These are phyloP conservation scores for Calycina herbarum DNA, from an alignment of 2,329 filamentous ascomycete genomes.

Conservation along the genomic window DNA sequence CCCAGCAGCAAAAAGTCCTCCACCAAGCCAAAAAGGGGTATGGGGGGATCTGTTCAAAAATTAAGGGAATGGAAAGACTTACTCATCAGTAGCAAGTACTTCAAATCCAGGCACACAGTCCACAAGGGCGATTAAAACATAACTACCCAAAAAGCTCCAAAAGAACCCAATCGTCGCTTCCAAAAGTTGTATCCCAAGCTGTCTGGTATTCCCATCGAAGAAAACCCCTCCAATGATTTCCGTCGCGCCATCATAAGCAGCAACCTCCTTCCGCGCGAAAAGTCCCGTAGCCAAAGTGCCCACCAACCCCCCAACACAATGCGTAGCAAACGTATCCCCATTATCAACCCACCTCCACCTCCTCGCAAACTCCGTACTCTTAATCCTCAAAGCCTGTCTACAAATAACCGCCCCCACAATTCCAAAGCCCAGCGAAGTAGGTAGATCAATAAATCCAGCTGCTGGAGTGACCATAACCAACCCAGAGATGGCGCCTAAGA, in stretches of 20 bases:
- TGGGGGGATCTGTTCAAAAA: no score
- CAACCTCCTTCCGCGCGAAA: constrained; percentile 51
- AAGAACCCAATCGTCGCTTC: constrained; percentile 52
- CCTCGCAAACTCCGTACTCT: constrained; percentile 50
- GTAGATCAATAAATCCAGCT: constrained; percentile 76
- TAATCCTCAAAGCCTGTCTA: constrained; percentile 53
- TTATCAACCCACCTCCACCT: constrained; percentile 53
- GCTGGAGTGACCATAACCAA: constrained; percentile 88
- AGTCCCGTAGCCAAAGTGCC: constrained; percentile 52
- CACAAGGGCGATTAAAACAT: constrained; percentile 49
- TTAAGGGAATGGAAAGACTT: constrained; percentile 26
- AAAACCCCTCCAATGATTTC: constrained; percentile 51
- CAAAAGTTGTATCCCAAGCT: constrained; percentile 51
- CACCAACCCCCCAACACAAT: constrained; percentile 52
- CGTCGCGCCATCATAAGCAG: constrained; percentile 49
- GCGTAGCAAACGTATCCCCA: constrained; percentile 55
- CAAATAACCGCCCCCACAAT: constrained; percentile 57
- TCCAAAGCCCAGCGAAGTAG: constrained; percentile 59
- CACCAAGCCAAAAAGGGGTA: no score
- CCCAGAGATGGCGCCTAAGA: constrained; percentile 84
- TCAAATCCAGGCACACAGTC: constrained; percentile 54
- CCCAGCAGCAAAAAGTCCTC: no score
- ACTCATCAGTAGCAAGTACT: constrained; percentile 53
- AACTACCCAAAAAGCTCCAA: constrained; percentile 51
- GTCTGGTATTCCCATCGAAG: constrained; percentile 52